Conservation (phyloP, 371 early-diverging fungal genomes). For the Syncephalastrum sp. region DNA sequence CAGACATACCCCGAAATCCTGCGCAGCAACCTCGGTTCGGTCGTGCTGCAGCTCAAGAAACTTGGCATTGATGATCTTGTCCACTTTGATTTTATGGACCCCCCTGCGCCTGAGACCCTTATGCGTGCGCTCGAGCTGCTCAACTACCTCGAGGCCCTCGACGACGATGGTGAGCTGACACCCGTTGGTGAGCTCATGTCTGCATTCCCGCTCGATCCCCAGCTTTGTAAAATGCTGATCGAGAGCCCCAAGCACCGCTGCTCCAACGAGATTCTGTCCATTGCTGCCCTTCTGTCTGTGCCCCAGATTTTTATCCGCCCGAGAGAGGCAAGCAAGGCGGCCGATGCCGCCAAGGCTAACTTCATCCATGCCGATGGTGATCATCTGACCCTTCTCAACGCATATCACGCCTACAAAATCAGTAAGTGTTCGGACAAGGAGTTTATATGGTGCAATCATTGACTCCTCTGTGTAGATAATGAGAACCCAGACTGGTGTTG, state of each 20-base stretch:
- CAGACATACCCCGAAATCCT: slow-evolving; percentile 92
- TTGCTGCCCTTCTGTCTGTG: slow-evolving; percentile 90
- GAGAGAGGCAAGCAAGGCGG: slow-evolving; percentile 78
- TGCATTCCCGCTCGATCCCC: slow-evolving; percentile 92
- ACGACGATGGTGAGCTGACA: slow-evolving; percentile 87
- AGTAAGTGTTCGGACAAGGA: slow-evolving; percentile 19
- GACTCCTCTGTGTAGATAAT: slow-evolving; percentile 16
- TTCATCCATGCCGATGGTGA: slow-evolving; percentile 93
- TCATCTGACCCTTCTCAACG: slow-evolving; percentile 92
- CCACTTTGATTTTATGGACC: slow-evolving; percentile 94
- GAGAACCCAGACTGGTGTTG: slow-evolving; percentile 89
- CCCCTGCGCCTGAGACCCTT: slow-evolving; percentile 88
- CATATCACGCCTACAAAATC: slow-evolving; percentile 87
- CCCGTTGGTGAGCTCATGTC: slow-evolving; percentile 79
- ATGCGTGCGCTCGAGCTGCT: slow-evolving; percentile 91
- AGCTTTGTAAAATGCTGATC: slow-evolving; percentile 83
- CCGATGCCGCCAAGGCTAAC: slow-evolving; percentile 90
- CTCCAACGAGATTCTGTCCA: slow-evolving; percentile 90
- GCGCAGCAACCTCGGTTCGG: slow-evolving; percentile 80
- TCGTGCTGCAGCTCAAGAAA: slow-evolving; percentile 86
- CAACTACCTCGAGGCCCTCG: slow-evolving; percentile 87
- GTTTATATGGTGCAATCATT: neutral
- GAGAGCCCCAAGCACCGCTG: slow-evolving; percentile 82
- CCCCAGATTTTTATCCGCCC: slow-evolving; percentile 93
- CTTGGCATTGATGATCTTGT: slow-evolving; percentile 88